Percentiles rank a stretch among this genome's conserved stretches.
phyloP scores from a whole-genome alignment of 225 moss, liverwort and hornwort species.

The Lunularia cruciata region DNA sequence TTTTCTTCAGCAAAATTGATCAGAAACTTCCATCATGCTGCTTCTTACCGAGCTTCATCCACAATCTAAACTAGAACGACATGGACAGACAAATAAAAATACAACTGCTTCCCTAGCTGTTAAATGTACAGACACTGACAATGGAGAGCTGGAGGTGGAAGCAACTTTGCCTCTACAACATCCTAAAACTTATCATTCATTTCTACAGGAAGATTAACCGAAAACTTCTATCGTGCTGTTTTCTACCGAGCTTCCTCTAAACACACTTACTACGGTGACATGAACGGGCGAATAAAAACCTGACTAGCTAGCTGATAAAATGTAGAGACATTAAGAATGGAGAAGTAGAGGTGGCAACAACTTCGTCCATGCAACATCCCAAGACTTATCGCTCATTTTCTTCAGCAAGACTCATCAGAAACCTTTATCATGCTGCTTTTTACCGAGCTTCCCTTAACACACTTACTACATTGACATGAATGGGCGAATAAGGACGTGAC shows the following conservation, averaged over 20 bases:
- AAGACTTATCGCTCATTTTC: conserved; percentile 13
- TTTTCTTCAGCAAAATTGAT: conserved; percentile 20
- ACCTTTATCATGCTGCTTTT: conserved; percentile 25
- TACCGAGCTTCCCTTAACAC: not conserved
- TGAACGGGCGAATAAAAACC: too few relatives aligned
- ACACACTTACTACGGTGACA: too few relatives aligned
- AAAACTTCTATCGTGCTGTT: conserved; percentile 11
- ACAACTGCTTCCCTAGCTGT: too few relatives aligned
- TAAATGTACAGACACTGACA: not conserved
- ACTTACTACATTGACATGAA: too few relatives aligned
- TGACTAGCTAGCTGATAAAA: too few relatives aligned
- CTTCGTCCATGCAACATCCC: not conserved
- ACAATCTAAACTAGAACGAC: too few relatives aligned
- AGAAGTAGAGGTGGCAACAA: not conserved
- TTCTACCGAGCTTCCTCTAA: conserved; percentile 10
- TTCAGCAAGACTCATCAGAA: conserved; percentile 16
- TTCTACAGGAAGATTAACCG: conserved; percentile 14
- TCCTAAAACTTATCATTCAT: not conserved
- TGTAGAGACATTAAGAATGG: not conserved
- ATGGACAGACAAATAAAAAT: too few relatives aligned
- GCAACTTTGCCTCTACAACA: not conserved
- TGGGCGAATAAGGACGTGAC: too few relatives aligned
- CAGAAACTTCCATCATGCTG: conserved; percentile 14
- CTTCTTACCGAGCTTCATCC: conserved; percentile 8
- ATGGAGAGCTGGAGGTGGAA: not conserved